These are phyloP conservation scores for Protomyces gravidus DNA, from an alignment of 1,139 yeast species.

Conservation along the genomic window DNA sequence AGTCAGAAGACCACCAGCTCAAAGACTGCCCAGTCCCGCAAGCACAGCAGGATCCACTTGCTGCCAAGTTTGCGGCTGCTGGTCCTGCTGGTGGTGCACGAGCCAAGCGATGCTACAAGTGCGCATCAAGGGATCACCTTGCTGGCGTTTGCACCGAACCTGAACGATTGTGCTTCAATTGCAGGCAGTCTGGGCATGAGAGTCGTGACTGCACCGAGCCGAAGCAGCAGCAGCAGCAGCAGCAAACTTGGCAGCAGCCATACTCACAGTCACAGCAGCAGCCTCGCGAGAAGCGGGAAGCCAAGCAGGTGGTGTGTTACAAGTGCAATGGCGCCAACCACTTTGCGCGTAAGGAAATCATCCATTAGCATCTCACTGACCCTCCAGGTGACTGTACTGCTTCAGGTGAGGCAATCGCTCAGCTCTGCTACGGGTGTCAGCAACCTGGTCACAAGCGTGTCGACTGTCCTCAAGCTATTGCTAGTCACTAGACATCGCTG, in stretches of 20 bases:
- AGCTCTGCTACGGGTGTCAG: conserved; percentile 77
- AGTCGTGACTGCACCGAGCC: conserved; percentile 81
- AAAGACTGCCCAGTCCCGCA: neutral
- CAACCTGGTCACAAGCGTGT: conserved; percentile 65
- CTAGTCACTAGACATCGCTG: conserved; percentile 36
- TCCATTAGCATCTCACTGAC: conserved; percentile 42
- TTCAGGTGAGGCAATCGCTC: conserved; percentile 45
- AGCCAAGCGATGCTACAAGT: neutral
- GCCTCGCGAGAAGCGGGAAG: conserved; percentile 39
- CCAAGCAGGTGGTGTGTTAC: neutral
- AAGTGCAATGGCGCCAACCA: conserved; percentile 61
- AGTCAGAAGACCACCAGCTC: conserved; percentile 2
- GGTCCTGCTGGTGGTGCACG: neutral
- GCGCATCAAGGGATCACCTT: conserved; percentile 57
- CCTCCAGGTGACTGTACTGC: neutral
- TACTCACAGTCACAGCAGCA: conserved; percentile 73
- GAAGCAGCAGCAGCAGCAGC: conserved; percentile 40
- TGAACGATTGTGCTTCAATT: conserved; percentile 86
- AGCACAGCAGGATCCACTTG: neutral
- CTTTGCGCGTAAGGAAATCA: conserved; percentile 83
- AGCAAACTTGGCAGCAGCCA: conserved; percentile 68
- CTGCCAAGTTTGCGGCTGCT: neutral
- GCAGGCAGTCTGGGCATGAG: conserved; percentile 70
- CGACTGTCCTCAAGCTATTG: conserved; percentile 54
- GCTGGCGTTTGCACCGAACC: conserved; percentile 82